Conservation (phyloP, 2,329 filamentous ascomycete species). For the Lomentospora prolificans region DNA sequence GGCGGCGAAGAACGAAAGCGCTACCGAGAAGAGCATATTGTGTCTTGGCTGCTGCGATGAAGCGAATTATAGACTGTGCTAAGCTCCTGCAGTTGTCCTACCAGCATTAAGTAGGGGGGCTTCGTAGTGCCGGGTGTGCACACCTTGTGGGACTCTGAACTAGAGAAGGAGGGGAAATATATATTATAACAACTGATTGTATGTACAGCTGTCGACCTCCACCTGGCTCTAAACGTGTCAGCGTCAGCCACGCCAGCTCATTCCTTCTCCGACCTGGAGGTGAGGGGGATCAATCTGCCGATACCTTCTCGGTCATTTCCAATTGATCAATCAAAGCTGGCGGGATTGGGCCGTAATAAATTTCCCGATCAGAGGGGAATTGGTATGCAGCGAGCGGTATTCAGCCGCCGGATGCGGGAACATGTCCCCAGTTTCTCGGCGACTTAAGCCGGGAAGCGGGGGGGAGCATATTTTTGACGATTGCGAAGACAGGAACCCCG, state of each 20-base stretch:
- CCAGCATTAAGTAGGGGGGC: background rate
- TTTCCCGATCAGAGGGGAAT: background rate
- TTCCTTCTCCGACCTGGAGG: background rate
- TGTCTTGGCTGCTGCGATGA: background rate
- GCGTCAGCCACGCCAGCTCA: no score
- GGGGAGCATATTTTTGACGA: background rate
- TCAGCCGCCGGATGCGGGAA: conserved; percentile 4
- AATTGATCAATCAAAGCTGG: conserved; percentile 3
- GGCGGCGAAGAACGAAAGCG: background rate
- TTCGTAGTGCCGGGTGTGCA: background rate
- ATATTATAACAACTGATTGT: background rate
- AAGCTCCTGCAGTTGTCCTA: background rate
- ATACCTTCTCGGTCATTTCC: background rate
- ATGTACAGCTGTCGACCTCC: background rate
- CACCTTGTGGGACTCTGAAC: background rate
- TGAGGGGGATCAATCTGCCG: background rate
- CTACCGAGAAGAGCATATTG: background rate
- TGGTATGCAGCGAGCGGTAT: background rate
- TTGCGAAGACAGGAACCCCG: background rate
- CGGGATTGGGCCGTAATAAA: background rate
- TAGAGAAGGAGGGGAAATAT: background rate
- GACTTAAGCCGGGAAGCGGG: background rate
- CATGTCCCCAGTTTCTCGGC: background rate
- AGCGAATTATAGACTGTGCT: background rate
- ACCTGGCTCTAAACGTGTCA: no score